Evolutionary conservation across 2,329 filamentous ascomycete species (phyloP).

Genomic region (Paecilomyces sp.): DNA sequence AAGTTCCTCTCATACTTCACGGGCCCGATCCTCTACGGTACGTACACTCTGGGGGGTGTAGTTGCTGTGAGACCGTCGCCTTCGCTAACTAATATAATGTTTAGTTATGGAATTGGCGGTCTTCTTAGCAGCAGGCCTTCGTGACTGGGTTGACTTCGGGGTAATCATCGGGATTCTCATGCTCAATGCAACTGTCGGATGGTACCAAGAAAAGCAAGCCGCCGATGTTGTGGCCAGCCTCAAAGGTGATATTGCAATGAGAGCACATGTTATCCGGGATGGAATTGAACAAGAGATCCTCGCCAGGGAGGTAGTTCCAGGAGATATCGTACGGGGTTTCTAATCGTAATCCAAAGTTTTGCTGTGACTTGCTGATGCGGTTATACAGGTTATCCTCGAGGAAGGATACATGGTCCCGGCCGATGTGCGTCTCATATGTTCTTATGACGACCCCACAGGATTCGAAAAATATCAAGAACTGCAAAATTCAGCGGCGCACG

Average conservation of each 20-base stretch:
- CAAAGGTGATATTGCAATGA: constrained; percentile 69
- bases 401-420: constrained; percentile 61
- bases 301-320: constrained; percentile 61
- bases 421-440: constrained; percentile 61
- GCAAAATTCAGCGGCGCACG: constrained; percentile 48
- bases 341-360: neutral
- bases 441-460: constrained; percentile 57
- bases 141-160: constrained; percentile 65
- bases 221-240: constrained; percentile 63
- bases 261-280: constrained; percentile 57
- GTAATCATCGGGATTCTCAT: constrained; percentile 65
- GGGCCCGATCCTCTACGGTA: constrained; percentile 66
- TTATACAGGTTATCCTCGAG: constrained; percentile 53
- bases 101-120: constrained; percentile 63
- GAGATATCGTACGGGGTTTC: constrained; percentile 54
- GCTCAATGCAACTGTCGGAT: constrained; percentile 66
- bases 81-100: neutral
- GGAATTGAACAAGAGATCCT: constrained; percentile 58
- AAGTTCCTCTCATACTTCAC: constrained; percentile 66
- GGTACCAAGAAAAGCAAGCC: constrained; percentile 70
- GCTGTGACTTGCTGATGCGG: constrained; percentile 1
- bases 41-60: constrained; percentile 19
- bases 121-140: constrained; percentile 60
- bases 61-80: neutral
- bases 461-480: constrained; percentile 57